phyloP scores from a whole-genome alignment of 2,329 filamentous ascomycete species.

The Raffaelea ambrosiae region DNA sequence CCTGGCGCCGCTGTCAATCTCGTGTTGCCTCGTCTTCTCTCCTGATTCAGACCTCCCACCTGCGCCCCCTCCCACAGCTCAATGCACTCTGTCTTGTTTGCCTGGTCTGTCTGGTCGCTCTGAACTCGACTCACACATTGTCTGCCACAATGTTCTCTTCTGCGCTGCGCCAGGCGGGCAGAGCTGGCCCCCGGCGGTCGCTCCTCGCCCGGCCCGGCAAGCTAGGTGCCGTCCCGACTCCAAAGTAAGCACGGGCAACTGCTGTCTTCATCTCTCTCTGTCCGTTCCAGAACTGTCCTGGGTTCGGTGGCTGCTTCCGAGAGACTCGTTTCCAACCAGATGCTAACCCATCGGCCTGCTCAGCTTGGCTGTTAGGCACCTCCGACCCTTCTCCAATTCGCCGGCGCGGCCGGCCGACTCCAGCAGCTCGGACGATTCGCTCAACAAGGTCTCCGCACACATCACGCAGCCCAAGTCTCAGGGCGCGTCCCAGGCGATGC shows the following conservation, averaged over 20 bases:
- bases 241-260: too few species aligned
- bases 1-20: too few species aligned
- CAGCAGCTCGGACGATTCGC: conserved; percentile 40
- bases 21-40: too few species aligned
- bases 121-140: too few species aligned
- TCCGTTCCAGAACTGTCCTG: too few species aligned
- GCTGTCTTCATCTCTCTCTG: too few species aligned
- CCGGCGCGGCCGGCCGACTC: conserved; percentile 34
- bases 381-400: conserved; percentile 44
- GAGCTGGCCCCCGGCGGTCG: conserved; percentile 2
- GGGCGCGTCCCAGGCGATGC: conserved; percentile 97
- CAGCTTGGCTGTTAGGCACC: conserved; percentile 15
- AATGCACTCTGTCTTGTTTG: too few species aligned
- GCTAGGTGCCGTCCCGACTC: conserved; percentile 12
- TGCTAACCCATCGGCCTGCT: not conserved
- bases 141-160: conserved; percentile 6
- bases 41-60: too few species aligned
- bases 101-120: too few species aligned
- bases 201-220: not conserved
- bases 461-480: conserved; percentile 98
- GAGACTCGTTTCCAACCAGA: too few species aligned
- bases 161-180: conserved; percentile 1
- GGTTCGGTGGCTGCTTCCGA: too few species aligned
- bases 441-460: conserved; percentile 76
- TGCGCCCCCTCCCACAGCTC: too few species aligned